phyloP scores from a whole-genome alignment of 192 early-diverging fungal genomes.

The Podila epicladia region DNA sequence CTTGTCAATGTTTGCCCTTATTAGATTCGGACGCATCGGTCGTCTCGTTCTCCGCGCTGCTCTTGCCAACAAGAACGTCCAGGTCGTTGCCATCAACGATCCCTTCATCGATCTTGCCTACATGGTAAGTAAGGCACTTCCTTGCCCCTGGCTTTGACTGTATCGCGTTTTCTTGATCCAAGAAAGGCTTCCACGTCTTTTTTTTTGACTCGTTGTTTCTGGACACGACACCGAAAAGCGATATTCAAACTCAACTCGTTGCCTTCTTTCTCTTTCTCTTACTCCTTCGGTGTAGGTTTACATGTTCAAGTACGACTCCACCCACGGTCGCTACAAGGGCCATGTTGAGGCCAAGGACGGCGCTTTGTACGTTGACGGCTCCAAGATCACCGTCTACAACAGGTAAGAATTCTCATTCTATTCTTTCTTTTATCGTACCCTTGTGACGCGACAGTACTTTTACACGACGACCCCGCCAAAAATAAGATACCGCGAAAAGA shows the following conservation, averaged over 20 bases:
- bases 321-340: conserved; percentile 95
- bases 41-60: conserved; percentile 96
- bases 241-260: background rate
- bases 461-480: background rate
- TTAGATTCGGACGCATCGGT: conserved; percentile 96
- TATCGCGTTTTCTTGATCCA: conserved; percentile 1
- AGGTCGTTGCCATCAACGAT: conserved; percentile 96
- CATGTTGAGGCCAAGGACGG: conserved; percentile 81
- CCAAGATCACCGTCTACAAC: conserved; percentile 78
- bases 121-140: conserved; percentile 69
- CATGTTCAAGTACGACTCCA: conserved; percentile 99
- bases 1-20: background rate
- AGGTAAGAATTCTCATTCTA: conserved; percentile 52
- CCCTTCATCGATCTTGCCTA: conserved; percentile 97
- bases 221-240: background rate
- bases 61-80: conserved; percentile 74
- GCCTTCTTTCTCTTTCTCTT: background rate
- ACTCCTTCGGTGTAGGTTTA: conserved; percentile 67
- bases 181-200: background rate
- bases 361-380: conserved; percentile 91
- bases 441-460: background rate
- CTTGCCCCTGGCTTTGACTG: background rate
- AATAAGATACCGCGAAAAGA: background rate
- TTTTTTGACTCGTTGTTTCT: background rate
- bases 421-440: background rate